Conservation (phyloP, 768 basidiomycete species). For the Suillus paluster region DNA sequence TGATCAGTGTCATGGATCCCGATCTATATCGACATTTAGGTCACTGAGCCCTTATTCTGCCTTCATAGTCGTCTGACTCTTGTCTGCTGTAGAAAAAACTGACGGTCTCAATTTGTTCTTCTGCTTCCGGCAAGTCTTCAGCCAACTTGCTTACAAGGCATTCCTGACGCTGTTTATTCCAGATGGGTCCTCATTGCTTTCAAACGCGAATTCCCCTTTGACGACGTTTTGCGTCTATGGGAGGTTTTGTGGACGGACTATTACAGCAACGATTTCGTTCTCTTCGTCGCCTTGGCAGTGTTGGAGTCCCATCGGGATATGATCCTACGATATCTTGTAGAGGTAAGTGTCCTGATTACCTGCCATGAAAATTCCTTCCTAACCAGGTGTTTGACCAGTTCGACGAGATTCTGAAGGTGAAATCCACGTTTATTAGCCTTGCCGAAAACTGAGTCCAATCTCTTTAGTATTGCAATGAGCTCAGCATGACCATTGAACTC, state of each 20-base stretch:
- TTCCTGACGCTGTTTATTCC: slow-evolving; percentile 6
- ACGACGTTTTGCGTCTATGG: slow-evolving; percentile 90
- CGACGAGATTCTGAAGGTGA: slow-evolving; percentile 77
- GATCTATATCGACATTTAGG: slow-evolving; percentile 92
- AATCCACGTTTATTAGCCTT: slow-evolving; percentile 10
- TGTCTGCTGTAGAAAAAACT: slow-evolving; percentile 65
- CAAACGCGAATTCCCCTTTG: slow-evolving; percentile 96
- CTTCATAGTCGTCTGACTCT: slow-evolving; percentile 1
- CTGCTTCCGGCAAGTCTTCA: slow-evolving; percentile 81
- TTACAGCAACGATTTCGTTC: slow-evolving; percentile 85
- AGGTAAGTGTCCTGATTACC: slow-evolving; percentile 53
- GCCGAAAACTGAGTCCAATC: background rate
- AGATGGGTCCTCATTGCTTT: slow-evolving; percentile 93
- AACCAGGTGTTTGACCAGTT: slow-evolving; percentile 50
- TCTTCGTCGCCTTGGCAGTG: slow-evolving; percentile 93
- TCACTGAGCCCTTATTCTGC: slow-evolving; percentile 26
- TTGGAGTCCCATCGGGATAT: slow-evolving; percentile 96
- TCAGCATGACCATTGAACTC: slow-evolving; percentile 97
- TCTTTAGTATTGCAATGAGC: slow-evolving; percentile 85
- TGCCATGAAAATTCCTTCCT: background rate
- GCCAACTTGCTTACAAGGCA: background rate
- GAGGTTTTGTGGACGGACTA: slow-evolving; percentile 94
- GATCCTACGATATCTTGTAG: slow-evolving; percentile 91
- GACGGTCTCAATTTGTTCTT: slow-evolving; percentile 95
- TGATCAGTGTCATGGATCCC: slow-evolving; percentile 94